Evolutionary conservation across 2,329 filamentous ascomycete genomes (phyloP), one percentile per base, ranked within the genome.

Genomic region (Sphaerulina musiva): DNA sequence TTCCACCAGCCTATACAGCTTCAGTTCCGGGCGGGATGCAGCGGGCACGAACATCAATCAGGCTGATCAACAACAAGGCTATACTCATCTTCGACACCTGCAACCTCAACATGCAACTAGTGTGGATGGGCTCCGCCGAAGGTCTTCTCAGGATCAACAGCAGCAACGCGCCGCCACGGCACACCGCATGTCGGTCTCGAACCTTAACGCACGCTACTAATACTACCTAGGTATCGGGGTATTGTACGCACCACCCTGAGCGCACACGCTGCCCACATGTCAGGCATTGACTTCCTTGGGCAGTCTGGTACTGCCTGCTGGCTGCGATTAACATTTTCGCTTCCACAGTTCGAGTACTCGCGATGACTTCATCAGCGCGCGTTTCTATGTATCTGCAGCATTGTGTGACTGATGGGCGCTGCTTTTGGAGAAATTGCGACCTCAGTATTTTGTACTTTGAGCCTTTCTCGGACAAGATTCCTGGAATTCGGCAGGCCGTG

Each of bases 1-100:
- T 31, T 39, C 55, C 8, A 58, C 63, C 9, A 67, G 63, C 26
- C 59, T 67, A 2, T 66, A 67, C 55, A 65, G 61, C 56, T 67
- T 62, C 58, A 66, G 63, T 54, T 55, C 60, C 12, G 64, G 64
- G 36, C 44, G 55, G 32, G 56, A 62, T 39, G 50, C 49, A 20
- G 52, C 56, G 55, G 34, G 53, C 60, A 42, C 55, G 55, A 29
- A 38, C 34, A 48, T 49, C 38, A 48, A 36, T 36, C 54, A 54
- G 40, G 14, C 36, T 31, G 52, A 26, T 11, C 48, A 57, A 14
- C 56, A 58, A 40, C 53, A 53, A 32, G 39, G 48, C 43, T 60
- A 58, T 29, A 32, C 58, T 9, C 46, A 46, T n/a, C 47, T 58
- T 45, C 58, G 57, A 29, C 56, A 61, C 38, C 54, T 57, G 6